Conservation (phyloP, 306 rosid species). For the Fragaria nilgerrensis region DNA sequence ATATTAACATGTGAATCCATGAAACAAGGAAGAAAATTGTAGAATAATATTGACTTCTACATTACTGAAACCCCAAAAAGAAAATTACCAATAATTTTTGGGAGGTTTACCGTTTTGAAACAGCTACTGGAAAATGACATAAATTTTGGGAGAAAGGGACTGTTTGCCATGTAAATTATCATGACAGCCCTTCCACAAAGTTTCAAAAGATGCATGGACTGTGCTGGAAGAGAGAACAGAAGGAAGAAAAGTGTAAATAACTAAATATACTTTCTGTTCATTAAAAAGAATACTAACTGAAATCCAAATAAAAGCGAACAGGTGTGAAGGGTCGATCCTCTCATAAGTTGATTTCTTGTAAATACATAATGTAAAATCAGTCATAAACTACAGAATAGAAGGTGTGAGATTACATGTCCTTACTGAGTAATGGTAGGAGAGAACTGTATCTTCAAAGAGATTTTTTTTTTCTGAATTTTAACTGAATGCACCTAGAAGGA, state of each 20-base stretch:
- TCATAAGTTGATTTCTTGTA: not conserved
- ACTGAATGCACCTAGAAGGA: too few species aligned
- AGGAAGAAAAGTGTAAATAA: not conserved
- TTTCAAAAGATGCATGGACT: not conserved
- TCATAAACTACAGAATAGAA: not conserved
- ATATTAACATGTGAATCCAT: not conserved
- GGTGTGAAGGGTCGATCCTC: not conserved
- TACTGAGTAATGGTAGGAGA: not conserved
- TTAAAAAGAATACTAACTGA: not conserved
- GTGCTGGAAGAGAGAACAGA: not conserved
- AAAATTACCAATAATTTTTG: not conserved
- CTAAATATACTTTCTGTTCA: not conserved
- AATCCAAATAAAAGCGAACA: not conserved
- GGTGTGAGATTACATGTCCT: not conserved
- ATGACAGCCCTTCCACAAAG: not conserved
- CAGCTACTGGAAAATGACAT: not conserved
- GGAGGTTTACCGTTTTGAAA: not conserved
- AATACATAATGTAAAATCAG: not conserved
- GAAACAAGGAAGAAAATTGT: not conserved
- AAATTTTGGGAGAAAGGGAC: not conserved
- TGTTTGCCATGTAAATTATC: not conserved
- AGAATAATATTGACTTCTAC: not conserved
- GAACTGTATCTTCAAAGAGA: not conserved
- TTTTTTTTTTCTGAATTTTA: not conserved
- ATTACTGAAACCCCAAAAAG: not conserved